Conservation (phyloP, 2,329 filamentous ascomycete genomes). For the Penicillium vulpinum region DNA sequence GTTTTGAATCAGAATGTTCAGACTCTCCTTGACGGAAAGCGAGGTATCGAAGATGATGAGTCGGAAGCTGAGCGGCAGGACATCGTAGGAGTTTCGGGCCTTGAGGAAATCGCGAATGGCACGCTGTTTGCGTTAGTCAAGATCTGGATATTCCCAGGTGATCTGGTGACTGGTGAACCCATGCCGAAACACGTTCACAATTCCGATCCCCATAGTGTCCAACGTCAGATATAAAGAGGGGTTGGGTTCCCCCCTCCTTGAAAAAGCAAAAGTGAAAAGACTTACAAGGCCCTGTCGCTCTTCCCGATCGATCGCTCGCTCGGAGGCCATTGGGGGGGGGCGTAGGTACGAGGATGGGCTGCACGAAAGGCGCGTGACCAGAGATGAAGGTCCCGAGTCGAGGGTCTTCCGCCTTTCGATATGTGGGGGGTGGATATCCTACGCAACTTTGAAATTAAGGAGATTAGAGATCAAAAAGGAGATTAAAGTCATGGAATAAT, state of each 20-base stretch:
- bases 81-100: conserved; percentile 95
- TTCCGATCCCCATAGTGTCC: conserved; percentile 4
- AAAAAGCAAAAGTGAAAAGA: conserved; percentile 18
- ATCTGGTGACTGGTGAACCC: conserved; percentile 6
- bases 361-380: conserved; percentile 51
- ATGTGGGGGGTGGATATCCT: conserved; percentile 12
- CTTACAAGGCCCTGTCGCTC: conserved; percentile 52
- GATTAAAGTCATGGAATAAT: background rate
- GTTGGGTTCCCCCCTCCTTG: background rate
- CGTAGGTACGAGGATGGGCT: conserved; percentile 51
- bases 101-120: conserved; percentile 94
- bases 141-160: conserved; percentile 16
- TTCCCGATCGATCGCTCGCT: conserved; percentile 51
- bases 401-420: conserved; percentile 27
- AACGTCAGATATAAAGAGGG: conserved; percentile 4
- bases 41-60: conserved; percentile 95
- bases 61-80: conserved; percentile 91
- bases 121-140: conserved; percentile 58
- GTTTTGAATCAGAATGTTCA: conserved; percentile 94
- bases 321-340: conserved; percentile 47
- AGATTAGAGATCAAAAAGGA: background rate
- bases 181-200: conserved; percentile 12
- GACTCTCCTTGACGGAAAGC: conserved; percentile 92
- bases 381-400: conserved; percentile 23
- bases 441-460: background rate